Base-by-base conservation (phyloP, 768 basidiomycete species). In the Lentinula guzmanii region DNA sequence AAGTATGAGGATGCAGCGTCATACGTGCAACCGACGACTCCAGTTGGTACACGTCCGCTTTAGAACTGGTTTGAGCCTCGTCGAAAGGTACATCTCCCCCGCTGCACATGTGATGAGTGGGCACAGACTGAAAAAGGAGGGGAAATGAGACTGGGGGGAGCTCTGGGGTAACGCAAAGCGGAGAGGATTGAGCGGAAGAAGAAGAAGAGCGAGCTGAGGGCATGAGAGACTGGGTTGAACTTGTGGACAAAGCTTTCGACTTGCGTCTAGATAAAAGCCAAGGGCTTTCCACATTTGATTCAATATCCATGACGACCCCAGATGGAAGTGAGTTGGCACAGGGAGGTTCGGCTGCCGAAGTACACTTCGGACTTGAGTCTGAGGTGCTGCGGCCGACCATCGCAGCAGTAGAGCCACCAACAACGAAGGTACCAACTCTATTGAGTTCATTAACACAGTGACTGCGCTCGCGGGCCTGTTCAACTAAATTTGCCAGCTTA, bases 171-270 rank as follows among this genome's bases (percentile, higher is more conserved):
- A 28, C 37, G 28, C 55, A 56, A 24, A 56, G 55, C 18, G 41
- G 55, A 13, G 55, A 56, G 16, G 55, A 56, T 41, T 45, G 55
- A 43, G 55, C 55, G 16, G 52, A 53, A n/a, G 52, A 53, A n/a
- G 55, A 41, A 24, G 39, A 56, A 3, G 55, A 55, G 39, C 34
- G 55, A 24, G 18, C 15, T 4, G 53, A 54, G n/a, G 42, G 55
- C 55, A 43, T 56, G 24, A 13, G 31, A 21, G 35, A 28, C 21
- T 34, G 53, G 28, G 55, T 18, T 55, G 54, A 55, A 41, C 21
- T 35, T 55, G 39, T 18, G 55, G 55, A 16, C 21, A 41, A 24
- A 28, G 55, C 43, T n/a, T 24, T 45, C 39, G 41, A 56, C 55
- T 13, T 56, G 21, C 11, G 24, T 18, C 24, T 45, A 24, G 41